Conservation (phyloP, 345 rosid species). For the Erodium maritimum region DNA sequence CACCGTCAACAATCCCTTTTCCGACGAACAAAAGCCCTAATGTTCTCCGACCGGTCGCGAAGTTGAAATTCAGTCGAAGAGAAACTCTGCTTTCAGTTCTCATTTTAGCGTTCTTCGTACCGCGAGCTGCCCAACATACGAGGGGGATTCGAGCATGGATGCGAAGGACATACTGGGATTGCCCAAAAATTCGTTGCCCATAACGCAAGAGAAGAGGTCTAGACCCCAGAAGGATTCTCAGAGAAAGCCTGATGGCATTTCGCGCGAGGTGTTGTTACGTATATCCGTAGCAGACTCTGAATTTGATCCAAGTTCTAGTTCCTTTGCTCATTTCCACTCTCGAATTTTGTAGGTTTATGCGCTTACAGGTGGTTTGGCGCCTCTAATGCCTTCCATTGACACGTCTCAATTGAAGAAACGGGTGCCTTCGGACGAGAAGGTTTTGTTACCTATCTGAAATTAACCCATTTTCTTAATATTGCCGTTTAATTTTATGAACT, state of each 20-base stretch:
- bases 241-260: constrained; percentile 93
- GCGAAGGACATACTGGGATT: constrained; percentile 86
- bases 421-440: constrained; percentile 82
- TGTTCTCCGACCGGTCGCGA: background rate
- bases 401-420: constrained; percentile 54
- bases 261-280: constrained; percentile 52
- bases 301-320: background rate
- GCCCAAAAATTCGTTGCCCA: constrained; percentile 55
- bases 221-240: constrained; percentile 83
- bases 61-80: background rate
- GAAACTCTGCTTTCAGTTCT: too few relatives aligned
- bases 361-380: constrained; percentile 93
- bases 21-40: background rate
- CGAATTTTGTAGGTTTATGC: constrained; percentile 69
- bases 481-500: background rate
- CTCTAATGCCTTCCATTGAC: constrained; percentile 90
- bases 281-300: background rate
- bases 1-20: background rate
- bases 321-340: background rate
- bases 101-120: too few relatives aligned
- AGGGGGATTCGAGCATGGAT: constrained; percentile 35
- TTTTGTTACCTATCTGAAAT: constrained; percentile 4
- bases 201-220: constrained; percentile 74
- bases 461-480: background rate
- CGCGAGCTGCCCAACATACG: constrained; percentile 8